These are phyloP conservation scores for Aspergillus puulaauensis DNA, from an alignment of 2,329 filamentous ascomycete species.

Conservation along the genomic window DNA sequence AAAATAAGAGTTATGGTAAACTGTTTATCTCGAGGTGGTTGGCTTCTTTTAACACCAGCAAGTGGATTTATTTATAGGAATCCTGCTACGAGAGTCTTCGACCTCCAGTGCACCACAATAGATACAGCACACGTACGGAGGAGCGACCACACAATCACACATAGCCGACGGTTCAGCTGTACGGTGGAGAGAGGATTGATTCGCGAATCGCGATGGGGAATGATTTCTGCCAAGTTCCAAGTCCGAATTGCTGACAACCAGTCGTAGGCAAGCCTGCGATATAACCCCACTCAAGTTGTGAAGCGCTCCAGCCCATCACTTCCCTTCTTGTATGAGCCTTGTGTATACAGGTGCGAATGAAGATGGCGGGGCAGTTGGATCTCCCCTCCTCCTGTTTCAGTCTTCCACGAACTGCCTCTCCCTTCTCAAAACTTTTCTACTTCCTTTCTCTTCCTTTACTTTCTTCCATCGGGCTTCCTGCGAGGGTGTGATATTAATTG, in stretches of 20 bases:
- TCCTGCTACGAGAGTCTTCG: too few species aligned
- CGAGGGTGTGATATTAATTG: background rate
- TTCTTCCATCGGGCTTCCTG: background rate
- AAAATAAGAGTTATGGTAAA: too few species aligned
- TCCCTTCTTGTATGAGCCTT: background rate
- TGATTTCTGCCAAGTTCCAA: background rate
- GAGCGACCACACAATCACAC: too few species aligned
- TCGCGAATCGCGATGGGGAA: background rate
- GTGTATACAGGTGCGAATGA: background rate
- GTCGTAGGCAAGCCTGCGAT: background rate
- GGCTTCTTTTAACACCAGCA: too few species aligned
- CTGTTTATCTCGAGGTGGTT: too few species aligned
- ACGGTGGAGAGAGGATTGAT: background rate
- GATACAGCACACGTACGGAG: too few species aligned
- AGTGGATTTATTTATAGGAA: too few species aligned
- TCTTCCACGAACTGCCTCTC: background rate
- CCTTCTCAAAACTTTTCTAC: background rate
- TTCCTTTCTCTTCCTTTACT: background rate
- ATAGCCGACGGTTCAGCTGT: too few species aligned
- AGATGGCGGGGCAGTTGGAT: conserved; percentile 11
- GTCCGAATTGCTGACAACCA: too few species aligned
- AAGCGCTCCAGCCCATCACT: background rate
- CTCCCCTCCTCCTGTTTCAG: conserved; percentile 1
- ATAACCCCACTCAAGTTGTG: too few species aligned
- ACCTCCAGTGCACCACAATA: too few species aligned